phyloP scores from a whole-genome alignment of 2,329 filamentous ascomycete species.

The Rhexocercosporidium sp. region DNA sequence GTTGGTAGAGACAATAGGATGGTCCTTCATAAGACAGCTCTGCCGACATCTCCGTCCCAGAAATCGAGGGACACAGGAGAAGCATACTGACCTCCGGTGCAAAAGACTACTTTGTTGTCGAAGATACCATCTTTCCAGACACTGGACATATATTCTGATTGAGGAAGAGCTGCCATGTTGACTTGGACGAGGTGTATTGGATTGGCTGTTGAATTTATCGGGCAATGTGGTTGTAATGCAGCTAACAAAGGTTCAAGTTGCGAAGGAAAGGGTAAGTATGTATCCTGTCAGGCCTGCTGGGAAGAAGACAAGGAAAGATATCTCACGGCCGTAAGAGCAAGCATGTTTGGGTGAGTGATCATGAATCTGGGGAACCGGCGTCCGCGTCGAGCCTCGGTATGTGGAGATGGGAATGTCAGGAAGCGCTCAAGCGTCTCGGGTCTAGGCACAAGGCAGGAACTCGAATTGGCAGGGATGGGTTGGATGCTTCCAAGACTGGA shows the following conservation, averaged over 20 bases:
- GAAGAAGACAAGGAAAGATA: background rate
- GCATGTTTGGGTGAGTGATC: background rate
- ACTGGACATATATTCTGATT: conserved; percentile 77
- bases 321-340: conserved; percentile 20
- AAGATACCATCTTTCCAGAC: conserved; percentile 91
- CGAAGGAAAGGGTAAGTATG: background rate
- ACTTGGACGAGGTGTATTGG: background rate
- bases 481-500: background rate
- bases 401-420: background rate
- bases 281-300: conserved; percentile 12
- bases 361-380: conserved; percentile 17
- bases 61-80: background rate
- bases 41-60: background rate
- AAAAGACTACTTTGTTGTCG: conserved; percentile 87
- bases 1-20: background rate
- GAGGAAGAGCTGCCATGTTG: conserved; percentile 53
- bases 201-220: background rate
- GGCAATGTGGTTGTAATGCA: background rate
- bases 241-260: background rate
- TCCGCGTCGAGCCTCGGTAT: conserved; percentile 13
- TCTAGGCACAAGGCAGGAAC: conserved; percentile 11
- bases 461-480: background rate
- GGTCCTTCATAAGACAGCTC: too few relatives aligned
- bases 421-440: conserved; percentile 18
- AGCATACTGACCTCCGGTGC: conserved; percentile 69